Conservation (phyloP, 371 early-diverging fungal genomes). For the Mortierella sp. region DNA sequence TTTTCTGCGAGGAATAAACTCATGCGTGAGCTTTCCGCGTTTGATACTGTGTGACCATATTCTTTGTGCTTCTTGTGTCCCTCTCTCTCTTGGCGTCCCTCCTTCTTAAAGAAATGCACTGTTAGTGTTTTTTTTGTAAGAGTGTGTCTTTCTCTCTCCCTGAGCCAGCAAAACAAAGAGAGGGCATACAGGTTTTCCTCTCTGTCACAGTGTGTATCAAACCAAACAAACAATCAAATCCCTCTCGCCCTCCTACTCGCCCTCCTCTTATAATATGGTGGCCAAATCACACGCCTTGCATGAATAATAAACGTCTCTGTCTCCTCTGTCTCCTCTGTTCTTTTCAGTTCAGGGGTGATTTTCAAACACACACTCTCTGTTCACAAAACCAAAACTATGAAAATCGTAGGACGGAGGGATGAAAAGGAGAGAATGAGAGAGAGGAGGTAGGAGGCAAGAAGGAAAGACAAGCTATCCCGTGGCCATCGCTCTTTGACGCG, state of each 20-base stretch:
- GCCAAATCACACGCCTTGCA: constrained; percentile 30
- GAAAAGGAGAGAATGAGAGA: not conserved
- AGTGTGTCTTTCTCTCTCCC: not conserved
- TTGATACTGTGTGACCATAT: too few species aligned
- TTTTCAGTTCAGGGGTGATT: constrained; percentile 11
- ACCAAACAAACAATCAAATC: not conserved
- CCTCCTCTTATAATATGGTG: not conserved
- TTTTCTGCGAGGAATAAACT: not conserved
- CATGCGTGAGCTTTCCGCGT: too few species aligned
- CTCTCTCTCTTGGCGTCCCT: not conserved
- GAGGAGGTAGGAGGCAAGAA: not conserved
- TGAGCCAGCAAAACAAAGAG: not conserved
- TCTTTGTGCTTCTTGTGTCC: not conserved
- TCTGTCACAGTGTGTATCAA: not conserved
- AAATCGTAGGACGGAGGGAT: not conserved
- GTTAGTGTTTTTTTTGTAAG: too few species aligned
- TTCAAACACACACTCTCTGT: not conserved
- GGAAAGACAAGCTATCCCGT: not conserved
- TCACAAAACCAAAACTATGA: not conserved
- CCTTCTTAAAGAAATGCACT: not conserved
- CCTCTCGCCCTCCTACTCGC: not conserved
- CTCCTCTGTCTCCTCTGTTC: not conserved
- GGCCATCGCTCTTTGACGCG: not conserved
- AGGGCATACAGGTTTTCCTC: not conserved
- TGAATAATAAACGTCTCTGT: constrained; percentile 14